Percentiles rank a stretch among this genome's conserved stretches.
These are phyloP conservation scores for Exutisphaerella laricina DNA, from an alignment of 2,329 filamentous ascomycete genomes.

Conservation along the genomic window DNA sequence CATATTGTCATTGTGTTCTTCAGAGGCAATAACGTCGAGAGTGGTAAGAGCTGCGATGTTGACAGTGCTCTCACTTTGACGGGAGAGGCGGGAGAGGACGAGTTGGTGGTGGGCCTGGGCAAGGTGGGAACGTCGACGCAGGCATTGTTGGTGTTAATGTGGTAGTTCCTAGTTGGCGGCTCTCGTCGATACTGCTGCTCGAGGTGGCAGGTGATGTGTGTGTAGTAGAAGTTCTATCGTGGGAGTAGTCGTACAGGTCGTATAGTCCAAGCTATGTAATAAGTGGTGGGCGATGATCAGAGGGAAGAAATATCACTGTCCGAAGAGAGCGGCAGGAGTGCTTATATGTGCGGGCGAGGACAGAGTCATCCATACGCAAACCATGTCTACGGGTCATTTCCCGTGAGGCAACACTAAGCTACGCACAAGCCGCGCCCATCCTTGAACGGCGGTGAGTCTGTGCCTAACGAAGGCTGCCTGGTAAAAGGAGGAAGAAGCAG, in stretches of 20 bases:
- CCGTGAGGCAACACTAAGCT: conserved; percentile 25
- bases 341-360: conserved; percentile 16
- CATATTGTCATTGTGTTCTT: conserved; percentile 1
- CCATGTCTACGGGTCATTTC: conserved; percentile 21
- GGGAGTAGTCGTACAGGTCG: conserved; percentile 5
- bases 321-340: conserved; percentile 7
- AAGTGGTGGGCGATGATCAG: neutral
- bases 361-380: conserved; percentile 8
- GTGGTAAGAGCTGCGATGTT: neutral
- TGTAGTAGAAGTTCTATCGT: too few species aligned
- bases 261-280: conserved; percentile 5
- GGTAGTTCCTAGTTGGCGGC: neutral
- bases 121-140: conserved; percentile 42
- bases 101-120: conserved; percentile 45
- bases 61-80: conserved; percentile 31
- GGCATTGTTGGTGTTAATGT: conserved; percentile 32
- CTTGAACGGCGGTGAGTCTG: conserved; percentile 16
- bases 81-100: conserved; percentile 44
- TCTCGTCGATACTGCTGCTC: too few species aligned
- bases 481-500: conserved; percentile 9
- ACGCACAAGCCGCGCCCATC: conserved; percentile 12
- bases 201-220: too few species aligned
- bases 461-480: conserved; percentile 18
- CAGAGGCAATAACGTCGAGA: neutral
- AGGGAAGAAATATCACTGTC: neutral